A percentile compares a stretch with the other conserved stretches of the same genome.
These are phyloP conservation scores for Plasmodium knowlesi DNA, from an alignment of 169 alveolate genomes.

Conservation along the genomic window DNA sequence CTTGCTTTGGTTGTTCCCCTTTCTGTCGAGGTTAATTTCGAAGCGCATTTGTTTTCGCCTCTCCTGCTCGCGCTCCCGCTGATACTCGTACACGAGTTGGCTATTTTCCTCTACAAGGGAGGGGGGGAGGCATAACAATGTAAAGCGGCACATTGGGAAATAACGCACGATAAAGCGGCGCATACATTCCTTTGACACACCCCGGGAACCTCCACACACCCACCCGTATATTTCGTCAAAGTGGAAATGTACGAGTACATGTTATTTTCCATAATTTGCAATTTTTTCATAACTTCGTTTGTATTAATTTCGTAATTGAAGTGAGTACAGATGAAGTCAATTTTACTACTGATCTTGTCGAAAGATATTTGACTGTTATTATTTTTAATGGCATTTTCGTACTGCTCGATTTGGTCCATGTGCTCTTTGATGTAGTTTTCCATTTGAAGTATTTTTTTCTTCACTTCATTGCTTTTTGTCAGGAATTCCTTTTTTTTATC, in stretches of 20 bases:
- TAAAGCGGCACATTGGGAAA: background rate
- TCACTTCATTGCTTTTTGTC: conserved; percentile 28
- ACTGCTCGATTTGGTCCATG: conserved; percentile 11
- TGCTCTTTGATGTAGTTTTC: conserved; percentile 26
- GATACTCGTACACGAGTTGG: conserved; percentile 70
- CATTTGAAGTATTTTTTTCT: conserved; percentile 29
- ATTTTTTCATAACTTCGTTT: conserved; percentile 59
- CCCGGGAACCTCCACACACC: background rate
- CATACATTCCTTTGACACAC: too few relatives aligned
- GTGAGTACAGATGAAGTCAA: conserved; percentile 56
- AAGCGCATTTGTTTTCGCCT: conserved; percentile 73
- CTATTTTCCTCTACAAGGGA: conserved; percentile 45
- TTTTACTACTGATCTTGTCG: conserved; percentile 42
- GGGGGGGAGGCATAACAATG: background rate
- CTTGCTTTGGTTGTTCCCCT: conserved; percentile 49
- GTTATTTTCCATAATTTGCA: conserved; percentile 59
- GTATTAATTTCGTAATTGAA: conserved; percentile 56
- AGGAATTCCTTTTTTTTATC: conserved; percentile 30
- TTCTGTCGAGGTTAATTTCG: conserved; percentile 69
- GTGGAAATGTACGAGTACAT: conserved; percentile 59
- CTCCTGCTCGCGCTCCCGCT: conserved; percentile 70
- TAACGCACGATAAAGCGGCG: background rate
- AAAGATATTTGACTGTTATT: conserved; percentile 34
- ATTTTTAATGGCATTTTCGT: conserved; percentile 32
- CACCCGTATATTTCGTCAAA: conserved; percentile 64